Base-by-base conservation (phyloP, 2,329 filamentous ascomycete species). In the Juglanconis juglandina region DNA sequence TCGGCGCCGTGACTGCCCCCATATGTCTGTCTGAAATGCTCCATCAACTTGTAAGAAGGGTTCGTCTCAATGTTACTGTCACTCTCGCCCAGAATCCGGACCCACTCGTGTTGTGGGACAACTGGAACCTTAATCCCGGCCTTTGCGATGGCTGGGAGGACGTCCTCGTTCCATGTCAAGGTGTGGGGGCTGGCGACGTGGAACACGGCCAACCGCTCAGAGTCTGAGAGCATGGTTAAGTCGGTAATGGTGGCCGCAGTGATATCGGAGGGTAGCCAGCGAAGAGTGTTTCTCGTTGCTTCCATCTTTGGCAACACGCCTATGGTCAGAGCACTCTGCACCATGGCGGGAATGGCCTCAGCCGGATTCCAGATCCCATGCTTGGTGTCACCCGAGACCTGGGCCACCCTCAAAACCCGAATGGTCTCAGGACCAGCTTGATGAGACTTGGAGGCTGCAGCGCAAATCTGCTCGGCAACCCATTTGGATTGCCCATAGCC, bases 311-410 rank as follows among this genome's bases (percentile, higher is more conserved):
- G 80, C 3, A 83, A 70, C 5, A 75, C 78, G 1, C 77, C 76
- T 3, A 81, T 67, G 0, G 77, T 78, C n/a, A 71, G 68, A 0
- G 79, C 79, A 2, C 74, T 75, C 37, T 75, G 76, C 48, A 82
- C 72, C 68, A 81, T 81, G 51, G 82, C 68, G 1, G 80, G 79
- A 5, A 81, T 77, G 2, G 76, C 79, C 60, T 83, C 80, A 1
- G 73, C 79, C 3, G 72, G 66, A 55, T 82, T 83, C 80, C 80
- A 82, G 3, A 77, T 67, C 0, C 80, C 80, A 35, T 73, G 67
- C 6, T 67, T 62, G 0, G 75, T 78, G 59, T 82, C 80, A 3
- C 78, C 79, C 17, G 79, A 72, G 32, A 83, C 75, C 62, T 83
- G 80, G 0, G 79, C 75, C 6, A 73, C 66, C 1, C 78, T 70